phyloP scores from a whole-genome alignment of 345 rosid genomes.

The Melaleuca quinquenervia region DNA sequence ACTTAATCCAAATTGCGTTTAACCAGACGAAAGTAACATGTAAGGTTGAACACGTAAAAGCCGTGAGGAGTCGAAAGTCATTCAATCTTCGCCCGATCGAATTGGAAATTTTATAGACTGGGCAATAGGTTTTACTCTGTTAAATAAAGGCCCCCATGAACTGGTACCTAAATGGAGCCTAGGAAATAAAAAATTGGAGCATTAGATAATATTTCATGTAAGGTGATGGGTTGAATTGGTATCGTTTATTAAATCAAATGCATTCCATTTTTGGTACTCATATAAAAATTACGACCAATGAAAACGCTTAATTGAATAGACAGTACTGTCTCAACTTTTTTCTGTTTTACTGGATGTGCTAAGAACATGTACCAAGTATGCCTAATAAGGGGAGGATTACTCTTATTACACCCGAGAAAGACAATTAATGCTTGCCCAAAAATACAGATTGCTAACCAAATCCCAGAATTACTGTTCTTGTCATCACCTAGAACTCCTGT shows the following conservation, averaged over 20 bases:
- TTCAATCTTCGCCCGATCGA: not conserved
- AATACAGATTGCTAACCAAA: not conserved
- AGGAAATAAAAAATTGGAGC: not conserved
- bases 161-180: not conserved
- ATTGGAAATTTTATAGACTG: not conserved
- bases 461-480: not conserved
- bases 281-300: not conserved
- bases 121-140: not conserved
- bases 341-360: not conserved
- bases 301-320: not conserved
- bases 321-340: not conserved
- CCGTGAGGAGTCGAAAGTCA: not conserved
- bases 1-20: not conserved
- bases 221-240: not conserved
- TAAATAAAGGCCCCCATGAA: not conserved
- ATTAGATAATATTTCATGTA: fast-evolving
- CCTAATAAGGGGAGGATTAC: not conserved
- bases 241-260: not conserved
- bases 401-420: not conserved
- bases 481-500: not conserved
- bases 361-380: not conserved
- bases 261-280: not conserved
- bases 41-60: not conserved
- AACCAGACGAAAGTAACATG: not conserved
- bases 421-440: not conserved